Evolutionary conservation across 164 flowering plant genomes (phyloP), one percentile per base, ranked within the genome.

Genomic region (Platanus orientalis): DNA sequence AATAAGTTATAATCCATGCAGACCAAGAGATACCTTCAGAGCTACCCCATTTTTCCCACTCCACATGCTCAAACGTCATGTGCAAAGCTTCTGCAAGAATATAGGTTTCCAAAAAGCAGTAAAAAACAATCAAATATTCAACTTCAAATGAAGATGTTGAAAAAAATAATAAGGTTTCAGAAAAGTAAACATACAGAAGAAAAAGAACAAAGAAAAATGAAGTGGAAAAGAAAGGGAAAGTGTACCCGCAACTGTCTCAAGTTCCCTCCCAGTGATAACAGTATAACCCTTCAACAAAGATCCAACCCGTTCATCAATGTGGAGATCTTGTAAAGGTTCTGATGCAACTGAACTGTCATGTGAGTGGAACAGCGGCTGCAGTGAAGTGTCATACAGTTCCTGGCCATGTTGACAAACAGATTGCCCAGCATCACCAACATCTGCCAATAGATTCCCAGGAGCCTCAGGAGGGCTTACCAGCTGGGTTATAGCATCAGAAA

Each of bases 381-480:
- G 60, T 32, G 58, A 59, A 56, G 72, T 23, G 20, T 10, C 50
- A 13, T 66, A 45, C 9, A 36, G 51, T 52, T 76, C 88, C 64
- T 73, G 73, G 58, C 50, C 71, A 51, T 49, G 63, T 63, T 66
- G 65, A 68, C 56, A 40, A 62, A 23, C 60, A 53, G 64, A 57
- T 54, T 75, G 76, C 21, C 57, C 70, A 48, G 66, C 61, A 73
- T 90, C 90, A 54, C 79, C 89, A 58, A 55, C 61, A 69, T 94
- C 98, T 52, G 39, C 77, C 80, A 88, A 72, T 14, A 87, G 58
- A 82, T 95, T 95, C 30, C 99, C 99, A 57, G 97, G 84, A 64
- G 97, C 96, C 78, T 95, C 96, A 30, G 97, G 99, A 61, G 96
- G 97, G 51, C 70, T 82, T 57, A 81, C 99, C 68, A 85, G 76